Percentiles rank a stretch among this genome's conserved stretches.
phyloP scores from a whole-genome alignment of 768 basidiomycete species.

The Termitomyces sp. region DNA sequence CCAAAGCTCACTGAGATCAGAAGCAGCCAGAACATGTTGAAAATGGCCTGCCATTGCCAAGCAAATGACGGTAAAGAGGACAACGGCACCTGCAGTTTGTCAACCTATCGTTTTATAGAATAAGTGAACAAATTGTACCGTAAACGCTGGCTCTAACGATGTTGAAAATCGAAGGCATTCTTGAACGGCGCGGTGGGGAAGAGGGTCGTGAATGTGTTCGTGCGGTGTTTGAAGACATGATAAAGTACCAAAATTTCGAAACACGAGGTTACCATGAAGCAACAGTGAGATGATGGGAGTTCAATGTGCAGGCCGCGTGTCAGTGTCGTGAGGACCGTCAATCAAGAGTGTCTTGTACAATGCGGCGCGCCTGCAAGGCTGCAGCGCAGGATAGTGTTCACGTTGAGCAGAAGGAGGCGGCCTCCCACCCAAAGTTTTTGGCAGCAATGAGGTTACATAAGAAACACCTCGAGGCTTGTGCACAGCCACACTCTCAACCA shows the following conservation, averaged over 20 bases:
- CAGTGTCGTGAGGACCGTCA: conserved; percentile 13
- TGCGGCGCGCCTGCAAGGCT: neutral
- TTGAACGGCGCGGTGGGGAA: conserved; percentile 29
- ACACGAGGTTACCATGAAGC: conserved; percentile 49
- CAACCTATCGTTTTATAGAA: conserved; percentile 2
- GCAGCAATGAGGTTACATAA: conserved; percentile 13
- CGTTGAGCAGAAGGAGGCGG: neutral
- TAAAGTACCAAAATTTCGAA: conserved; percentile 35
- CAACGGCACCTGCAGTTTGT: conserved; percentile 47
- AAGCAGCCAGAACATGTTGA: conserved; percentile 63
- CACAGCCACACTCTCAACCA: conserved; percentile 12
- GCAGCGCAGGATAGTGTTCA: neutral
- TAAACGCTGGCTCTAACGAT: conserved; percentile 66
- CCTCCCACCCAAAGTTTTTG: conserved; percentile 5
- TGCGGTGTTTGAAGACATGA: conserved; percentile 37
- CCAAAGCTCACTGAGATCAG: conserved; percentile 68
- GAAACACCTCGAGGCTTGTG: conserved; percentile 10
- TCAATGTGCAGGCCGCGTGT: conserved; percentile 10
- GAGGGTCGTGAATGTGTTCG: conserved; percentile 17
- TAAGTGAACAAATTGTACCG: conserved; percentile 38
- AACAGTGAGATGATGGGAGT: conserved; percentile 13
- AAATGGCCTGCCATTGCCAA: conserved; percentile 80
- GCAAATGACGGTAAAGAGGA: conserved; percentile 76
- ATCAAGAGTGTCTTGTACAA: conserved; percentile 4
- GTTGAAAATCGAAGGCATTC: conserved; percentile 74